These are phyloP conservation scores for Torrubiellomyces zombiae DNA, from an alignment of 2,329 filamentous ascomycete species.

Conservation along the genomic window DNA sequence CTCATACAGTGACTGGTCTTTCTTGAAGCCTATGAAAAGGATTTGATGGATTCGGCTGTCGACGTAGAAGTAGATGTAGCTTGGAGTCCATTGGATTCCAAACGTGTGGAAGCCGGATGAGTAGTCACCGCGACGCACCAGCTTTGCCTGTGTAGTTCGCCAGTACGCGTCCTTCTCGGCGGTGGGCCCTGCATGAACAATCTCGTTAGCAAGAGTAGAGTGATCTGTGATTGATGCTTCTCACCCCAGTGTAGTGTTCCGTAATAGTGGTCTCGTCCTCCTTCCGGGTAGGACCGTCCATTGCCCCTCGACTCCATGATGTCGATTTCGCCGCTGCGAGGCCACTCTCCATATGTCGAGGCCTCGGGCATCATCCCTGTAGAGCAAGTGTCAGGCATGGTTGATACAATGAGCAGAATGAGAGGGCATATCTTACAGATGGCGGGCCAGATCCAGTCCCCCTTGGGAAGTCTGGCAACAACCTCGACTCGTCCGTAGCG, in stretches of 20 bases:
- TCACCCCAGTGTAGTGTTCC: conserved; percentile 31
- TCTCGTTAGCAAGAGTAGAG: background rate
- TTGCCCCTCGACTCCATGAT: conserved; percentile 30
- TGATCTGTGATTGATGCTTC: conserved; percentile 2
- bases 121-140: conserved; percentile 20
- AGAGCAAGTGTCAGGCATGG: background rate
- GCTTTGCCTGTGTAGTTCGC: conserved; percentile 15
- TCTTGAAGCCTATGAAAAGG: conserved; percentile 19
- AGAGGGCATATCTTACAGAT: conserved; percentile 13
- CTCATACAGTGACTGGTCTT: conserved; percentile 19
- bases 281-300: conserved; percentile 18
- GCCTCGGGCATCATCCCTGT: conserved; percentile 32
- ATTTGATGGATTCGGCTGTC: conserved; percentile 25
- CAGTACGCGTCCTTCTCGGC: conserved; percentile 15
- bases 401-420: background rate
- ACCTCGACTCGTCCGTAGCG: conserved; percentile 27
- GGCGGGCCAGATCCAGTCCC: conserved; percentile 39
- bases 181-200: conserved; percentile 8
- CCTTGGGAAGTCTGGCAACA: conserved; percentile 31
- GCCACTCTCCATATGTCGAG: conserved; percentile 31
- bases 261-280: conserved; percentile 25
- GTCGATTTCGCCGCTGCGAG: conserved; percentile 35
- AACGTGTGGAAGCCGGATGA: conserved; percentile 30
- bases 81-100: conserved; percentile 33
- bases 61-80: conserved; percentile 36